Evolutionary conservation across 192 early-diverging fungal genomes (phyloP).

Genomic region (Coemansia furcata): DNA sequence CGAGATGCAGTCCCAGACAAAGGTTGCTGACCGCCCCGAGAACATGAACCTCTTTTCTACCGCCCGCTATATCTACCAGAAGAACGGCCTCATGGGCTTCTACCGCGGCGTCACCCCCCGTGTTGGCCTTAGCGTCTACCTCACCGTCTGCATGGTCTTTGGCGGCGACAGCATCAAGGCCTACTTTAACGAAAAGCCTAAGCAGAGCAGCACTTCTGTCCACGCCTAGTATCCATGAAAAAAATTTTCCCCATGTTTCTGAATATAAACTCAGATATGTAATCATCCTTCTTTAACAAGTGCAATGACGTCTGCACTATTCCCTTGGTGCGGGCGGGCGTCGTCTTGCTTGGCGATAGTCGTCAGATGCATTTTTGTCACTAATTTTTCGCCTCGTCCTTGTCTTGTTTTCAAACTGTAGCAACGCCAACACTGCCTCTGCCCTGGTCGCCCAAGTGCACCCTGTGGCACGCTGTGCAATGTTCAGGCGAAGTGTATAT

Average conservation of each 20-base stretch:
- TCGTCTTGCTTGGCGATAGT: slow-evolving; percentile 49
- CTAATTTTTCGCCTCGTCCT: slow-evolving; percentile 10
- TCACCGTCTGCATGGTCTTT: slow-evolving; percentile 94
- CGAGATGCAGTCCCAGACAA: slow-evolving; percentile 96
- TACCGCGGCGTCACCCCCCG: slow-evolving; percentile 85
- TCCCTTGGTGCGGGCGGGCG: slow-evolving; percentile 4
- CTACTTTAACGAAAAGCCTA: slow-evolving; percentile 49
- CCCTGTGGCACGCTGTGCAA: not conserved
- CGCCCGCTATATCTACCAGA: slow-evolving; percentile 87
- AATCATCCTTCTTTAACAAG: slow-evolving; percentile 7
- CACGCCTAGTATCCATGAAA: slow-evolving; percentile 8
- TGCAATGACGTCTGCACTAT: not conserved
- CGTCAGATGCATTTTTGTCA: slow-evolving; percentile 30
- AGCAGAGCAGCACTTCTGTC: slow-evolving; percentile 6
- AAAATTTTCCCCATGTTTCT: not conserved
- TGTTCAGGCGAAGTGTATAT: not conserved
- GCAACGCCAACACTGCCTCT: slow-evolving; percentile 78
- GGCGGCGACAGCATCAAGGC: slow-evolving; percentile 55
- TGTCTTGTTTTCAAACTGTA: slow-evolving; percentile 26
- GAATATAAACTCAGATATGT: too few relatives aligned
- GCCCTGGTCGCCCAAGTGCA: slow-evolving; percentile 74
- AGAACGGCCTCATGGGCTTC: slow-evolving; percentile 89
- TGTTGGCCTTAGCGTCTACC: slow-evolving; percentile 74
- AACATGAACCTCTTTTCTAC: slow-evolving; percentile 86
- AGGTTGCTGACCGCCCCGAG: slow-evolving; percentile 81